phyloP scores from a whole-genome alignment of 257 asterid genomes.

The Nicotiana knightiana region DNA sequence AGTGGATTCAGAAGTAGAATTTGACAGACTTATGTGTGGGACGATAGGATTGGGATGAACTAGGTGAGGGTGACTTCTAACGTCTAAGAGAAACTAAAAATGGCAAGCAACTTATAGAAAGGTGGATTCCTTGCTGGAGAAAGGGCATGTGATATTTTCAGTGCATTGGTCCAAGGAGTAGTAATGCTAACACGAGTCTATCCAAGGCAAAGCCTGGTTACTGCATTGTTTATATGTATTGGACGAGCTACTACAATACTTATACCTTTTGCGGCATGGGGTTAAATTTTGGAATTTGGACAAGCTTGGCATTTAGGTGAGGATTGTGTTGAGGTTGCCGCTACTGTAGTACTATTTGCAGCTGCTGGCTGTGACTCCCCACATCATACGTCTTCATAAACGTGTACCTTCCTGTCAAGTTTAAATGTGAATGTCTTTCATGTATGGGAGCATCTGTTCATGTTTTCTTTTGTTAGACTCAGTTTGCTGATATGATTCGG shows the following conservation, averaged over 20 bases:
- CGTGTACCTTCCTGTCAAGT: not conserved
- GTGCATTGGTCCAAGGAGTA: not conserved
- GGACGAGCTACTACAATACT: too few species aligned
- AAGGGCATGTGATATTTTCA: not conserved
- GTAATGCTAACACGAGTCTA: not conserved
- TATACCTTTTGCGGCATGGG: not conserved
- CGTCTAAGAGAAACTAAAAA: not conserved
- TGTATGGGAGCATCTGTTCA: not conserved
- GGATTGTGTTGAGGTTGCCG: not conserved
- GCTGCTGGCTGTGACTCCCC: not conserved
- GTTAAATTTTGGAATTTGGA: not conserved
- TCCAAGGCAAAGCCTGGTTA: not conserved
- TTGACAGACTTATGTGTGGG: not conserved
- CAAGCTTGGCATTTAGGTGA: not conserved
- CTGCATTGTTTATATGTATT: not conserved
- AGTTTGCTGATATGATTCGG: not conserved
- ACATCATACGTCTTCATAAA: not conserved
- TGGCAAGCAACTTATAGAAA: not conserved
- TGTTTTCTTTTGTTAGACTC: not conserved
- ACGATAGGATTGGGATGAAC: not conserved
- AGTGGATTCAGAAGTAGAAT: constrained; percentile 1
- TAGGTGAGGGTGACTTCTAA: not conserved
- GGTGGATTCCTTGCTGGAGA: constrained; percentile 3
- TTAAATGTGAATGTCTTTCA: not conserved
- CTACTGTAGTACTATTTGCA: not conserved